Evolutionary conservation across 441 rosid species (phyloP).

Genomic region (Gossypium gossypioides): DNA sequence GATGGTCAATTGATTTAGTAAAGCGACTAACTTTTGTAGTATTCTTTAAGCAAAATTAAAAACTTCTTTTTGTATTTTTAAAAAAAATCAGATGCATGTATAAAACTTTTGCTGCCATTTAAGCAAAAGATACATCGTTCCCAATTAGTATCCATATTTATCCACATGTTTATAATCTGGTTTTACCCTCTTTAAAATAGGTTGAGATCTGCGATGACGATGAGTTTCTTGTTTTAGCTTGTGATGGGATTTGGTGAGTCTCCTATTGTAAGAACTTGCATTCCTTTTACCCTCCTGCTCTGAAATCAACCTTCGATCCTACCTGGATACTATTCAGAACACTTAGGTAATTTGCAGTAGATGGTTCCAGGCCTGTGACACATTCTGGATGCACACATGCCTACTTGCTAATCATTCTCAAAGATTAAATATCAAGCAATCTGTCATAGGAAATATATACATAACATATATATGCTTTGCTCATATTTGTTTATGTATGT

Average conservation of each 20-base stretch:
- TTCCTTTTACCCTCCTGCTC: neutral
- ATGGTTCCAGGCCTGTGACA: too few species aligned
- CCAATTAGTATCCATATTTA: neutral
- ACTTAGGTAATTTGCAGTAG: neutral
- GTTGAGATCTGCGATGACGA: slow-evolving; percentile 52
- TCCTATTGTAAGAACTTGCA: slow-evolving; percentile 1
- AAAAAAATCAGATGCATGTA: neutral
- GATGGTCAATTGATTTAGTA: neutral
- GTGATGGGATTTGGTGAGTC: slow-evolving; percentile 56
- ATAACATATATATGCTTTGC: neutral
- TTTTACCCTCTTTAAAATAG: slow-evolving; percentile 22
- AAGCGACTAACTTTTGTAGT: neutral
- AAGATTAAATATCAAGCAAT: neutral
- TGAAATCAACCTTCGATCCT: neutral
- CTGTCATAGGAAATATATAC: neutral
- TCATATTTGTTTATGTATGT: neutral
- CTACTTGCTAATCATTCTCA: slow-evolving; percentile 2
- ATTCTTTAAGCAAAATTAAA: neutral
- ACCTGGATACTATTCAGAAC: neutral
- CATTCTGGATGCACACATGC: neutral
- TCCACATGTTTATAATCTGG: slow-evolving; percentile 10
- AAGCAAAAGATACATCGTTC: too few species aligned
- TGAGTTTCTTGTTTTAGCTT: slow-evolving; percentile 55
- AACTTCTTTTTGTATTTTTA: neutral
- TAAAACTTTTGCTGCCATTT: neutral